Base-by-base conservation (phyloP, 225 moss, liverwort and hornwort species). In the Ulota crispa region DNA sequence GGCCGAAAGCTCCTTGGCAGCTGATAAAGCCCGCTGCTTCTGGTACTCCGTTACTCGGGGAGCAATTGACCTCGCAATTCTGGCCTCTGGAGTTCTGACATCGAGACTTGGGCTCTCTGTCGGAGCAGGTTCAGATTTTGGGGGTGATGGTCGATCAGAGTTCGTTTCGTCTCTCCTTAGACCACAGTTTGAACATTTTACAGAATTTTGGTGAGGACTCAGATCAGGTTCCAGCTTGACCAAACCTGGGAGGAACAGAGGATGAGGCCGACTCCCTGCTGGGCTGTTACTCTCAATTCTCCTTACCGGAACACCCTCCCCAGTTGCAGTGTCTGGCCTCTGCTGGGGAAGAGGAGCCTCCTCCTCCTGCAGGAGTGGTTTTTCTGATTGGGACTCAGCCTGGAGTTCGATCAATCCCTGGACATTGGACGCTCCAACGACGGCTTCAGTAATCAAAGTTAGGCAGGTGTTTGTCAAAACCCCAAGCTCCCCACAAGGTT, bases 221-320 rank as follows among this genome's bases (percentile, higher is more conserved):
- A 80, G 20, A 63, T 36, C 62, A 53, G 62, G 62, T 76, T 89
- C 87, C 62, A 41, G 70, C 87, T 89, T 89, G 64, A 87, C 87
- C 62, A 85, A 67, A 50, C 53, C 68, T 64, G 76, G 64, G 39
- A 63, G 56, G 30, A 86, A 77, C 11, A 80, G 26, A 42, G 31
- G 68, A 68, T 30, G 16, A 34, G 76, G 68, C 60, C 23, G 62
- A 37, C 55, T 70, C 69, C 2, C 80, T 20, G 41, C 42, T 67
- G 50, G 52, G 15, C 6, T 7, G 52, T 10, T 53, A 67, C 31
- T 50, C 81, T 75, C 65, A 72, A 39, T 7, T 73, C 53, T 31
- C 64, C 36, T 57, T 30, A 37, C 19, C 39, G 64, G 72, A 69
- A 37, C 18, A 64, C 36, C 70, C 53, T 85, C 79, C 71, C 9